Base-by-base conservation (phyloP, 768 basidiomycete genomes). In the Arthromyces matolae region DNA sequence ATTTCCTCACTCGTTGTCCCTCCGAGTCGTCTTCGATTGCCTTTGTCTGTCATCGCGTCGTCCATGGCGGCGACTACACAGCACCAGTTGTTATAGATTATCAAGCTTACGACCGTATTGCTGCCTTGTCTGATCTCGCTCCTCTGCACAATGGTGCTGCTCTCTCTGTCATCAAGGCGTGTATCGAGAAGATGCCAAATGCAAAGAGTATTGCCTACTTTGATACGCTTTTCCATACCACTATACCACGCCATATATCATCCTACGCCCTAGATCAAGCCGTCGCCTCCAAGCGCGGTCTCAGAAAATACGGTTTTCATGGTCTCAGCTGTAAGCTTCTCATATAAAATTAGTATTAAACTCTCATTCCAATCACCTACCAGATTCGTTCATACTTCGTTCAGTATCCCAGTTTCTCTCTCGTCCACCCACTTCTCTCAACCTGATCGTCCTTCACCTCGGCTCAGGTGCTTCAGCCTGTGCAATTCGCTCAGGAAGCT, bases 291-390 rank as follows among this genome's bases (percentile, higher is more conserved):
- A 67, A 78, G 35, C 80, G 81, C 36, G 86, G 87, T 1, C 72
- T 95, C 36, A 81, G 81, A 61, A 93, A 92, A 65, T 95, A 94
- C 59, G 93, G 93, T 14, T 93, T 93, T 64, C 93, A 96, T 58
- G 93, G 93, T 2, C 61, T 93, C 56, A 85, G 83, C 55, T 88
- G 84, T 80, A 51, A 24, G 77, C 67, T 16, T 3, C 12, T 39
- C 14, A 12, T 10, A 31, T 43, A n/a, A n/a, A n/a, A n/a, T n/a
- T n/a, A n/a, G n/a, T n/a, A n/a, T n/a, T n/a, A n/a, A n/a, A n/a
- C n/a, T 8, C 5, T 1, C 14, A 3, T 5, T 47, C 20, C 23
- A 9, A 35, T n/a, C 31, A 39, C 19, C 19, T 20, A 29, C 20
- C 52, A 86, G 86, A 87, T 52, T 67, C 79, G 0, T 86, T 78